Conservation (phyloP, 306 rosid species). For the Vigna unguiculata region DNA sequence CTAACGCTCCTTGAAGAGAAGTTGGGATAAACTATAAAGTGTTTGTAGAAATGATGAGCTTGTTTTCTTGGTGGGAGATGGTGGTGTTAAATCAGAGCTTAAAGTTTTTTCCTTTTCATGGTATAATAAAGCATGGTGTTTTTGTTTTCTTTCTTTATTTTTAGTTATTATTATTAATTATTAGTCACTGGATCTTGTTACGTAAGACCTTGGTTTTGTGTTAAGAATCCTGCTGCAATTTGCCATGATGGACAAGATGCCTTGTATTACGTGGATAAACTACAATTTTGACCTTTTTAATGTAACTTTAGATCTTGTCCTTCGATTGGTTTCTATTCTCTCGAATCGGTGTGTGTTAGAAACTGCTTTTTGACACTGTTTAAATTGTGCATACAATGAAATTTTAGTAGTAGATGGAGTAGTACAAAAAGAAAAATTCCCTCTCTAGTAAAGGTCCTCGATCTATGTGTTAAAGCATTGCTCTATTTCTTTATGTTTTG, state of each 20-base stretch:
- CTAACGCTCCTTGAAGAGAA: slow-evolving; percentile 29
- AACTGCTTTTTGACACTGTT: slow-evolving; percentile 40
- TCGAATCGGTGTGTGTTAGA: slow-evolving; percentile 34
- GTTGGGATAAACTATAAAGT: slow-evolving; percentile 24
- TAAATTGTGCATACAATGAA: slow-evolving; percentile 37
- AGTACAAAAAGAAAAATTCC: slow-evolving; percentile 56
- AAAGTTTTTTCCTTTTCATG: background rate
- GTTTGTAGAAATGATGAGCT: slow-evolving; percentile 28
- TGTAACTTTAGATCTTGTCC: slow-evolving; percentile 50
- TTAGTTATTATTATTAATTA: too few species aligned
- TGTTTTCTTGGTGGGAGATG: slow-evolving; percentile 16
- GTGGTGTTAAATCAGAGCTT: slow-evolving; percentile 33
- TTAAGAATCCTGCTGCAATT: slow-evolving; percentile 13
- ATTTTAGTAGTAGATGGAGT: slow-evolving; percentile 29
- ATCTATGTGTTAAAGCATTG: slow-evolving; percentile 69
- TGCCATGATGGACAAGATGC: slow-evolving; percentile 16
- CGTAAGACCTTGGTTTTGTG: slow-evolving; percentile 25
- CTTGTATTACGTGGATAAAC: slow-evolving; percentile 41
- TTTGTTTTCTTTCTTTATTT: background rate
- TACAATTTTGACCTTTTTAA: slow-evolving; percentile 40
- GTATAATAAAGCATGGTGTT: background rate
- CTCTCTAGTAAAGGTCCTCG: slow-evolving; percentile 59
- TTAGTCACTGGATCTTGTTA: slow-evolving; percentile 3
- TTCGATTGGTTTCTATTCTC: slow-evolving; percentile 43
- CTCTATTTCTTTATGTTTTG: slow-evolving; percentile 49